These are phyloP conservation scores for Isatis tinctoria DNA, from an alignment of 345 rosid species.

Conservation along the genomic window DNA sequence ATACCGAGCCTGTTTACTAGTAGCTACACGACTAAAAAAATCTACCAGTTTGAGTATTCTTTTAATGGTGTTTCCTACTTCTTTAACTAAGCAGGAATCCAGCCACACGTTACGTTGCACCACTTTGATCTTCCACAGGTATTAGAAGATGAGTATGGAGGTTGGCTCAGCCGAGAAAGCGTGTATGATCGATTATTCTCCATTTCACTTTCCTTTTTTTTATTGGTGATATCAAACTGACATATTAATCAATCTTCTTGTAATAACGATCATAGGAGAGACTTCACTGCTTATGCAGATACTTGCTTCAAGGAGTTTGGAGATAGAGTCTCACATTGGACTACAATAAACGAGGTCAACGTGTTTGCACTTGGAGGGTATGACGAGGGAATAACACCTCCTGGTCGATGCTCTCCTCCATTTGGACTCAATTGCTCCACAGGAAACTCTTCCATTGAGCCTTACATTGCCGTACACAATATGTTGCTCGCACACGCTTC, in stretches of 20 bases:
- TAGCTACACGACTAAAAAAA: not conserved
- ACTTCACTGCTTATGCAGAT: constrained; percentile 45
- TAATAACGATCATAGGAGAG: constrained; percentile 45
- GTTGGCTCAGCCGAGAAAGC: constrained; percentile 52
- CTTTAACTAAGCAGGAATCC: constrained; percentile 42
- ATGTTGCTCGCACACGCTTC: constrained; percentile 67
- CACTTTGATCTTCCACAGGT: constrained; percentile 62
- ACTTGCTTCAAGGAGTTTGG: constrained; percentile 62
- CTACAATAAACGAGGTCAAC: constrained; percentile 73
- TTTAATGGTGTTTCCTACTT: not conserved
- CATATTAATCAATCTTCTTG: not conserved
- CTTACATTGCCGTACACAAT: constrained; percentile 73
- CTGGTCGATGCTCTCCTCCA: constrained; percentile 77
- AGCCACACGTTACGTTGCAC: constrained; percentile 54
- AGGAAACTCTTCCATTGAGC: constrained; percentile 76
- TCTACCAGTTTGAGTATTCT: no score
- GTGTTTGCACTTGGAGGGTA: constrained; percentile 75
- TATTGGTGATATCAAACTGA: not conserved
- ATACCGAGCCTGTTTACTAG: not conserved
- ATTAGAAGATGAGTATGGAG: constrained; percentile 70
- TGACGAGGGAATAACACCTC: constrained; percentile 72
- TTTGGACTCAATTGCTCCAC: constrained; percentile 50
- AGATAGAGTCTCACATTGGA: constrained; percentile 85
- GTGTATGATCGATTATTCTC: constrained; percentile 38
- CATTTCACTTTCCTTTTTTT: not conserved